Percentiles rank a stretch among this genome's conserved stretches.
phyloP scores from a whole-genome alignment of 1,284 basidiomycete species.

The Rhodotorula sp. region DNA sequence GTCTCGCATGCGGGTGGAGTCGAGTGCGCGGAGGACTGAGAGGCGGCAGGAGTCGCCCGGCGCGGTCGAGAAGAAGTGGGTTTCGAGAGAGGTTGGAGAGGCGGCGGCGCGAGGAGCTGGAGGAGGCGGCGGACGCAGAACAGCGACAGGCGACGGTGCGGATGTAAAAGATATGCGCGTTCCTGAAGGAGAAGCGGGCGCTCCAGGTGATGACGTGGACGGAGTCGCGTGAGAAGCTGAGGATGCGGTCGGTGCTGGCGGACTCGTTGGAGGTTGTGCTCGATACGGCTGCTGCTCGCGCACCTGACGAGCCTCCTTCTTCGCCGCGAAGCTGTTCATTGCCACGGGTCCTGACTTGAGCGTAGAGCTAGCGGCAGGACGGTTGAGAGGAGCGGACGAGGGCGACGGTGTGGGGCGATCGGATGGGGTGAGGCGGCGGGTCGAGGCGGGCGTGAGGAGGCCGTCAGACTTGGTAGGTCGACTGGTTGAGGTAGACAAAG shows the following conservation, averaged over 20 bases:
- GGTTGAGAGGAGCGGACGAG: not conserved
- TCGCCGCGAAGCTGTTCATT: slow-evolving; percentile 17
- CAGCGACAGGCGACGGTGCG: not conserved
- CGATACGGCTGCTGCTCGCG: not conserved
- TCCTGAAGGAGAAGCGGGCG: no score
- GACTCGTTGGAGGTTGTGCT: not conserved
- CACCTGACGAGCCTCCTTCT: slow-evolving; percentile 16
- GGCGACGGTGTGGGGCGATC: not conserved
- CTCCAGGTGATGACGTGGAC: no score
- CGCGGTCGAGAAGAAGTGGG: slow-evolving; percentile 26
- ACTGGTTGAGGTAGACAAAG: not conserved
- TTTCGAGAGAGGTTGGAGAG: slow-evolving; percentile 24
- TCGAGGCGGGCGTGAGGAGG: slow-evolving; percentile 28
- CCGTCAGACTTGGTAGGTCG: not conserved
- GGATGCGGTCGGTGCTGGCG: no score
- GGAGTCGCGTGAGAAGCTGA: no score
- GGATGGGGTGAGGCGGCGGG: slow-evolving; percentile 6
- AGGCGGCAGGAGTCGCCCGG: slow-evolving; percentile 4
- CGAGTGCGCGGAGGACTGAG: slow-evolving; percentile 54
- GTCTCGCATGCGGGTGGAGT: slow-evolving; percentile 57
- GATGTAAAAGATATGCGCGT: no score
- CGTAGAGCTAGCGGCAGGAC: not conserved
- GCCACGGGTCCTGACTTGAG: not conserved
- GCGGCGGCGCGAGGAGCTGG: not conserved
- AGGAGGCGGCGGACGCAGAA: not conserved